Conservation (phyloP, 768 basidiomycete species). For the Rickenella mellea region DNA sequence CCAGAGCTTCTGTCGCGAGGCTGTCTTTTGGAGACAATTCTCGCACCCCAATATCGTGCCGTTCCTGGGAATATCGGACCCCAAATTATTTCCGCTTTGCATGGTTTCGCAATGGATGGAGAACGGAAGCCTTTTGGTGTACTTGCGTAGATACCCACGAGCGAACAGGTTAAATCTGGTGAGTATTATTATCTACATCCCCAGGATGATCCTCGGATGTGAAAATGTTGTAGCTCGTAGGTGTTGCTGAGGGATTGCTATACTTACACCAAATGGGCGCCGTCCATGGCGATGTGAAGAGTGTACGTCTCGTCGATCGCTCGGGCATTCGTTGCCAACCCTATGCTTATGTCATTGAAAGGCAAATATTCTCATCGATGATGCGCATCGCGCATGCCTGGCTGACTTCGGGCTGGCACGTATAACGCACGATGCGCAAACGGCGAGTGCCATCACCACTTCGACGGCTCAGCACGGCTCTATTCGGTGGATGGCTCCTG, state of each 20-base stretch:
- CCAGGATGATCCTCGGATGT: background rate
- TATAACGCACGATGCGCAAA: background rate
- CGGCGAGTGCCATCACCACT: background rate
- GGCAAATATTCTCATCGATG: slow-evolving; percentile 7
- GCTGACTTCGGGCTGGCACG: slow-evolving; percentile 6
- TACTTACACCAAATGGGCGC: slow-evolving; percentile 4
- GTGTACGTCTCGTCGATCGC: background rate
- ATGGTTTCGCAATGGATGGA: slow-evolving; percentile 8
- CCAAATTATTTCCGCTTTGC: slow-evolving; percentile 1
- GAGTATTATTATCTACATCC: background rate
- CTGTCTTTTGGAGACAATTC: background rate
- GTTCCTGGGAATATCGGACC: background rate
- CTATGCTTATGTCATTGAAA: background rate
- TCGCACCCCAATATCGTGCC: background rate
- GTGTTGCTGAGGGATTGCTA: slow-evolving; percentile 3
- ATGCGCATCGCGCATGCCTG: slow-evolving; percentile 1
- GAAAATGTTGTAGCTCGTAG: background rate
- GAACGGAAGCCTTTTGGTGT: slow-evolving; percentile 4
- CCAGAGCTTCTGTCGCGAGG: background rate
- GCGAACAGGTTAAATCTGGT: slow-evolving; percentile 4
- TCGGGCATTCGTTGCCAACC: no score
- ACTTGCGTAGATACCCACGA: slow-evolving; percentile 1
- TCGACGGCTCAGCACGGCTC: slow-evolving; percentile 1
- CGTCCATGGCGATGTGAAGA: slow-evolving; percentile 9
- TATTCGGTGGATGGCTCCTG: slow-evolving; percentile 5